Conservation (phyloP, 129 eudicot species). For the Escallonia rubra region DNA sequence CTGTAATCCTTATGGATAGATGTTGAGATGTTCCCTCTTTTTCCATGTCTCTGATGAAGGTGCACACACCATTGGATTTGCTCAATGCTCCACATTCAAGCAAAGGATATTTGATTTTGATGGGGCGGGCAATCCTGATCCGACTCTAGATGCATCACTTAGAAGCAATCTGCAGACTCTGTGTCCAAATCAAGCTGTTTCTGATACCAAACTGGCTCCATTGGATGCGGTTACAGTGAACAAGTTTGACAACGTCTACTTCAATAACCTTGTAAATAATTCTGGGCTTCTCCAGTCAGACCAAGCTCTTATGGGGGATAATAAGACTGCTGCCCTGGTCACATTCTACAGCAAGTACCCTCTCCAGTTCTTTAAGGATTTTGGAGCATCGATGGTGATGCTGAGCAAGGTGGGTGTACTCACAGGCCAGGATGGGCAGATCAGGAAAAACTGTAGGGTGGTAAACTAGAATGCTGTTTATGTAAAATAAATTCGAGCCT, state of each 20-base stretch:
- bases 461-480: slow-evolving; percentile 32
- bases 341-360: slow-evolving; percentile 48
- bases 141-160: slow-evolving; percentile 53
- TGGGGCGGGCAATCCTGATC: slow-evolving; percentile 66
- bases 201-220: slow-evolving; percentile 59
- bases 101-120: slow-evolving; percentile 55
- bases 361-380: slow-evolving; percentile 43
- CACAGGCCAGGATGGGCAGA: slow-evolving; percentile 60
- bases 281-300: slow-evolving; percentile 68
- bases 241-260: slow-evolving; percentile 65
- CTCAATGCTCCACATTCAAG: slow-evolving; percentile 66
- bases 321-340: slow-evolving; percentile 50
- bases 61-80: slow-evolving; percentile 81
- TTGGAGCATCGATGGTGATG: slow-evolving; percentile 63
- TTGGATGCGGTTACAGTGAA: slow-evolving; percentile 41
- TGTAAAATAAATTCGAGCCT: too few species aligned
- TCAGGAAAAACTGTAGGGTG: slow-evolving; percentile 57
- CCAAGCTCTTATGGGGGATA: slow-evolving; percentile 66
- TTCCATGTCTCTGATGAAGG: slow-evolving; percentile 33
- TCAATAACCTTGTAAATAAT: slow-evolving; percentile 46
- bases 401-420: slow-evolving; percentile 58
- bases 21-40: not conserved
- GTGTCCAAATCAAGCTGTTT: slow-evolving; percentile 63
- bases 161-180: slow-evolving; percentile 38
- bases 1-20: not conserved